Base-by-base conservation (phyloP, 441 rosid species). In the Lepidium campestre region DNA sequence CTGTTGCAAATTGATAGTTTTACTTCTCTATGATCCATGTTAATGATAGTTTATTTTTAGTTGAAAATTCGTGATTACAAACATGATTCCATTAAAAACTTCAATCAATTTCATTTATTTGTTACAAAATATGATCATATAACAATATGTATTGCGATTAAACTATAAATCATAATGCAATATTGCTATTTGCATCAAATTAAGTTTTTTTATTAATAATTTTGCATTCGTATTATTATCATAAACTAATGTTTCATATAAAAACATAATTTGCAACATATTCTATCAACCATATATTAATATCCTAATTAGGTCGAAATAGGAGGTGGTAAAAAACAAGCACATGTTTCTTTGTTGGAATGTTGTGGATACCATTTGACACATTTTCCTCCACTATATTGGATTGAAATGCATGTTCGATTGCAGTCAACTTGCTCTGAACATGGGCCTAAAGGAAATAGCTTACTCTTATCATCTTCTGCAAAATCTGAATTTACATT, bases 391-490 rank as follows among this genome's bases (percentile, higher is more conserved):
- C 62, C 62, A 42, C 15, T 4, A 53, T 53, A 53, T 53, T 70
- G 47, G 14, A 56, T 56, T 35, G 4, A 48, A 46, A 67, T 70
- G 62, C 74, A 70, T 42, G 32, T 23, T 18, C 61, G 17, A 45
- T 55, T 70, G 68, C 74, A 70, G 32, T 70, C 13, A 2, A 70
- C 42, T 56, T 70, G 1, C 35, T n/a, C n/a, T n/a, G 31, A 12
- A 52, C 74, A 62, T 12, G 62, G 62, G 23, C 74, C 74, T 34
- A 70, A 42, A 7, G 68, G 68, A 44, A 70, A 44, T 25, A 70
- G 40, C 3, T 62, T 44, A 17, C 74, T 53, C 56, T 17, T 70
- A 35, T n/a, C n/a, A n/a, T 70, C 68, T 53, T 31, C 45, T 10
- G 2, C 54, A 29, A 14, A 10, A 59, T 49, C 67, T 68, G 53